Base-by-base conservation (phyloP, 768 basidiomycete genomes). In the Hypholoma sublateritium region DNA sequence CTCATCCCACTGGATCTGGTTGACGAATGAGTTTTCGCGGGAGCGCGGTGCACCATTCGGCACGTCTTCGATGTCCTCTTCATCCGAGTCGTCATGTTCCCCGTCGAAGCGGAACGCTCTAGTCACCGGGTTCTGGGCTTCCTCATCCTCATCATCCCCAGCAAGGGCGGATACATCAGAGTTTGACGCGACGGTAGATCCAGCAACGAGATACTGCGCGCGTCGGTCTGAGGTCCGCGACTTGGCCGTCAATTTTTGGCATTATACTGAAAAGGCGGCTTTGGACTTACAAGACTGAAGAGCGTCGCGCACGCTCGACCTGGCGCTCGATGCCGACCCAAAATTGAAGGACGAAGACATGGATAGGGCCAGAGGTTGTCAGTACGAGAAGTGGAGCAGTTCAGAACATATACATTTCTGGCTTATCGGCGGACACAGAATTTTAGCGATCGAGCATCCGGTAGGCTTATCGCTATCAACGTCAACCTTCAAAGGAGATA, bases 161-260 rank as follows among this genome's bases (percentile, higher is more conserved):
- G 25, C 73, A 17, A 71, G 67, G 52, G 74, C 74, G 16, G 69
- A 72, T 6, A 71, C 65, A 55, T 82, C 79, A 5, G 77, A 73
- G 3, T 80, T 72, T 11, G 79, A 74, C n/a, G 79, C 79, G 22
- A 86, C 78, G 32, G 79, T 77, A 7, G 85, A 83, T 50, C 81
- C 82, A 19, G 83, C 84, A 39, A 83, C 75, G 11, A 89, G 78
- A 64, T 81, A 87, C 65, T 89, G 88, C 7, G 87, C 75, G 28
- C 89, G 81, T 53, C 83, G 84, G 67, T 90, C 89, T 91, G 53
- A 17, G 56, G 59, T 45, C 42, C 24, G 61, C 43, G 44, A 35
- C 22, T 52, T 59, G 36, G 13, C 37, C 24, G 53, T 34, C 22
- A 21, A 24, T 24, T 21, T 16, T 2, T 3, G 21, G 41, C 19